Evolutionary conservation across 495 filamentous ascomycete species (phyloP).

Genomic region (Hypomontagnella submonticulosa): DNA sequence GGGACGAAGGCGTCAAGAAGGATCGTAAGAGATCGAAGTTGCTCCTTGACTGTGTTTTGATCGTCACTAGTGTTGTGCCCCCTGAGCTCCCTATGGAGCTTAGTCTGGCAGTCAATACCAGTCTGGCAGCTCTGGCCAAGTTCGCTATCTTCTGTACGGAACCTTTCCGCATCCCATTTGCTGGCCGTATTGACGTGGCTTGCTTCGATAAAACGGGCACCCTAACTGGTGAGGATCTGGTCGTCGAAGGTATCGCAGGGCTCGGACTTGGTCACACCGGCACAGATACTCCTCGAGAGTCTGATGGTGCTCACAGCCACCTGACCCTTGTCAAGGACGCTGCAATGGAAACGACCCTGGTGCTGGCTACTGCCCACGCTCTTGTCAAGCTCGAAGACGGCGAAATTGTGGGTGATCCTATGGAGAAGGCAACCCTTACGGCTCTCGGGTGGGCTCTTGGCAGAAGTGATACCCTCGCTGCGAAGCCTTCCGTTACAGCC

Average conservation of each 20-base stretch:
- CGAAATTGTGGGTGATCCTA: constrained; percentile 96
- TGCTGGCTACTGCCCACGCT: constrained; percentile 94
- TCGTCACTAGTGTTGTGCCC: constrained; percentile 96
- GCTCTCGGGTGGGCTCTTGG: constrained; percentile 93
- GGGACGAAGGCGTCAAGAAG: constrained; percentile 91
- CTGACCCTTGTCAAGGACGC: constrained; percentile 72
- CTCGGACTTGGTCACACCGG: constrained; percentile 74
- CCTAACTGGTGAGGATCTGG: constrained; percentile 94
- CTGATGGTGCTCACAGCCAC: constrained; percentile 80
- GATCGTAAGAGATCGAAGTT: constrained; percentile 98
- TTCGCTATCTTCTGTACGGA: constrained; percentile 99
- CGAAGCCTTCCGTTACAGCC: constrained; percentile 58
- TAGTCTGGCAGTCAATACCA: constrained; percentile 97
- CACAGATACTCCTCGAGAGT: constrained; percentile 71
- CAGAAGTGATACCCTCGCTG: constrained; percentile 81
- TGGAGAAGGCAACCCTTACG: constrained; percentile 94
- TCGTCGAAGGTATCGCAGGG: constrained; percentile 96
- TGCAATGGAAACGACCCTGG: constrained; percentile 85
- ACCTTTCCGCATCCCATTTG: constrained; percentile 98
- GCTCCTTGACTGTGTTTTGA: constrained; percentile 95
- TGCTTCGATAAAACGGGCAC: constrained; percentile 99
- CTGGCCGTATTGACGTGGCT: constrained; percentile 93
- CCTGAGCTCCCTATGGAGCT: constrained; percentile 99
- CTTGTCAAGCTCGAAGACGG: constrained; percentile 96
- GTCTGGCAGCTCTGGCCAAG: constrained; percentile 91